phyloP scores from a whole-genome alignment of 1,139 yeast genomes.

The Blastobotrys ciferrii region DNA sequence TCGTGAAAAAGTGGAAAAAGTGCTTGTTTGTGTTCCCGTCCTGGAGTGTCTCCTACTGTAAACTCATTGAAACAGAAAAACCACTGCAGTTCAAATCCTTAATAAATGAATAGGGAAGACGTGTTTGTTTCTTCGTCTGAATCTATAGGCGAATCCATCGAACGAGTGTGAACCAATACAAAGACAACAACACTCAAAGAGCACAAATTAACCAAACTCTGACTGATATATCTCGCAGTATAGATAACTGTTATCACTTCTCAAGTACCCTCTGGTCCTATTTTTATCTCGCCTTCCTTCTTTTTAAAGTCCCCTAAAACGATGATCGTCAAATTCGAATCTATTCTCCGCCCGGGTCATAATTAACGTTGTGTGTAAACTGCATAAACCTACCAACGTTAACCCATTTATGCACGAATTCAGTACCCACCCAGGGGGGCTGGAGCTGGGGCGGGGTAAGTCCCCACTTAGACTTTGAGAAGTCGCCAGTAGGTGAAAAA shows the following conservation, averaged over 20 bases:
- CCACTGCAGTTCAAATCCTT: background rate
- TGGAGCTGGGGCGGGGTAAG: no score
- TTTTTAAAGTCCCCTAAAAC: background rate
- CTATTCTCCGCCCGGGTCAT: background rate
- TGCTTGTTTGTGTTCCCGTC: constrained; percentile 1
- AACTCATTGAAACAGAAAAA: background rate
- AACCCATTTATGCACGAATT: background rate
- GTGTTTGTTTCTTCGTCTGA: background rate
- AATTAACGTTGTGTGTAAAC: background rate
- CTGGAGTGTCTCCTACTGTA: background rate
- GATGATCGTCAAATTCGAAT: background rate
- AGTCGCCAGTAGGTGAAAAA: no score
- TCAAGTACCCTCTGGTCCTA: background rate
- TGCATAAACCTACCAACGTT: background rate
- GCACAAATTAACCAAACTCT: background rate
- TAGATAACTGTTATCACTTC: background rate
- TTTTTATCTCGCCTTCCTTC: background rate
- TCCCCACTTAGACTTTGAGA: no score
- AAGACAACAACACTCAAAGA: background rate
- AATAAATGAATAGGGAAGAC: background rate
- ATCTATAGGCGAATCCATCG: background rate
- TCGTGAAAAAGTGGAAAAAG: background rate
- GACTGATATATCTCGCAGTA: background rate
- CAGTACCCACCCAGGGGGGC: no score
- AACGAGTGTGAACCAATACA: background rate